phyloP scores from a whole-genome alignment of 352 stramenopile genomes.

The Peronospora farinosa region DNA sequence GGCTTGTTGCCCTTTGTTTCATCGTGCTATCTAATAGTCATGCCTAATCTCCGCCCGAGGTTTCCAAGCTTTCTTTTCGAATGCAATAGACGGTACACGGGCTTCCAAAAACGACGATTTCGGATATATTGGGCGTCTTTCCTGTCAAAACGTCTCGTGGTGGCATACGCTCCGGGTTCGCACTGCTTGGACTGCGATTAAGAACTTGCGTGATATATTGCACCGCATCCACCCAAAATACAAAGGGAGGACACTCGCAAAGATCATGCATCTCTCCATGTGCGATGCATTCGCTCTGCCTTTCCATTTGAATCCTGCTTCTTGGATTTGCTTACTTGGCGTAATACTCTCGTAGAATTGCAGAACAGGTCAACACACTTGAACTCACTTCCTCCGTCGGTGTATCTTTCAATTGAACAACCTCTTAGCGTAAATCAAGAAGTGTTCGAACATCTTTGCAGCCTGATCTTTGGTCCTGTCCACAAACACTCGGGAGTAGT shows the following conservation, averaged over 20 bases:
- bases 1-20: too few relatives aligned
- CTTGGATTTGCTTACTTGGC: background rate
- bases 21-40: too few relatives aligned
- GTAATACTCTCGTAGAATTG: background rate
- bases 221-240: slow-evolving; percentile 24
- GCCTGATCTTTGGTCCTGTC: background rate
- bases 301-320: slow-evolving; percentile 17
- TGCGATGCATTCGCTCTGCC: slow-evolving; percentile 6
- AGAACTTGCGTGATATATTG: slow-evolving; percentile 24
- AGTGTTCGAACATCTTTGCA: background rate
- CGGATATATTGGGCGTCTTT: background rate
- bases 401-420: background rate
- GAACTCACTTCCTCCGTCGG: background rate
- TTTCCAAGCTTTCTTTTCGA: background rate
- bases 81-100: slow-evolving; percentile 5
- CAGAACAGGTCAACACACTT: background rate
- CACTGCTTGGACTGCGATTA: slow-evolving; percentile 16
- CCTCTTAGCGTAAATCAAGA: background rate
- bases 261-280: slow-evolving; percentile 17
- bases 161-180: slow-evolving; percentile 7
- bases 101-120: slow-evolving; percentile 10
- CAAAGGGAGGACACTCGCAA: slow-evolving; percentile 16
- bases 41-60: background rate
- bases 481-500: background rate
- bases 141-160: slow-evolving; percentile 9